These are phyloP conservation scores for Malus hybrid DNA, from an alignment of 331 rosid species.

Conservation along the genomic window DNA sequence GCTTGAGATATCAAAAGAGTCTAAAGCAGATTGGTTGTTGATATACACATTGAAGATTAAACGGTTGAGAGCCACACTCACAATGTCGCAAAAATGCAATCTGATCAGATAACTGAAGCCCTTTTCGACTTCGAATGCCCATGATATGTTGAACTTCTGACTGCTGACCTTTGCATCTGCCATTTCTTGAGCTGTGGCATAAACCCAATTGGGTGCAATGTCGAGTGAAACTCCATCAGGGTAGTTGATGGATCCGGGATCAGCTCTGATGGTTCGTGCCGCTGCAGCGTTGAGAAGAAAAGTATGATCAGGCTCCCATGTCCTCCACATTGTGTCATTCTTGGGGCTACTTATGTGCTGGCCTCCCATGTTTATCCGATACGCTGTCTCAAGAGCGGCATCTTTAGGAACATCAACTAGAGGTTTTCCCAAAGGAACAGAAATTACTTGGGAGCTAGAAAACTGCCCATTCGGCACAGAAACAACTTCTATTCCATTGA, in stretches of 20 bases:
- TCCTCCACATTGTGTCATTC: neutral
- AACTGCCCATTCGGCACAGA: conserved; percentile 24
- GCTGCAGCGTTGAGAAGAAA: conserved; percentile 23
- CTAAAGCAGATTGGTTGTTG: conserved; percentile 25
- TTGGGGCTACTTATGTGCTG: too few species aligned
- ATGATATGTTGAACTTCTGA: conserved; percentile 36
- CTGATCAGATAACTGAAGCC: conserved; percentile 35
- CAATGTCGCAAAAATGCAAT: conserved; percentile 41
- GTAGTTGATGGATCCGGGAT: conserved; percentile 23
- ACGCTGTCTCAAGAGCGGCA: conserved; percentile 16
- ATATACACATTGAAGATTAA: conserved; percentile 40
- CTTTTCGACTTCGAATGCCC: conserved; percentile 33
- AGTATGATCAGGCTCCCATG: conserved; percentile 33
- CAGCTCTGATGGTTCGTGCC: conserved; percentile 16
- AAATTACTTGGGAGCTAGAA: conserved; percentile 8
- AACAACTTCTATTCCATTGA: conserved; percentile 38
- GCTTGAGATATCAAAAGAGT: conserved; percentile 29
- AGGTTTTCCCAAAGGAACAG: conserved; percentile 11
- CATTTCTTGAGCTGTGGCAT: conserved; percentile 42
- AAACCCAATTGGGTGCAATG: conserved; percentile 39
- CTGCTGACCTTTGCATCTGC: conserved; percentile 27
- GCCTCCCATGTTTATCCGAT: conserved; percentile 42
- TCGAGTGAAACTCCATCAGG: conserved; percentile 24
- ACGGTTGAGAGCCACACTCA: conserved; percentile 9
- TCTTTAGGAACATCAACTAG: too few species aligned